Evolutionary conservation across 169 alveolate species (phyloP).

Genomic region (Eimeria acervulina): DNA sequence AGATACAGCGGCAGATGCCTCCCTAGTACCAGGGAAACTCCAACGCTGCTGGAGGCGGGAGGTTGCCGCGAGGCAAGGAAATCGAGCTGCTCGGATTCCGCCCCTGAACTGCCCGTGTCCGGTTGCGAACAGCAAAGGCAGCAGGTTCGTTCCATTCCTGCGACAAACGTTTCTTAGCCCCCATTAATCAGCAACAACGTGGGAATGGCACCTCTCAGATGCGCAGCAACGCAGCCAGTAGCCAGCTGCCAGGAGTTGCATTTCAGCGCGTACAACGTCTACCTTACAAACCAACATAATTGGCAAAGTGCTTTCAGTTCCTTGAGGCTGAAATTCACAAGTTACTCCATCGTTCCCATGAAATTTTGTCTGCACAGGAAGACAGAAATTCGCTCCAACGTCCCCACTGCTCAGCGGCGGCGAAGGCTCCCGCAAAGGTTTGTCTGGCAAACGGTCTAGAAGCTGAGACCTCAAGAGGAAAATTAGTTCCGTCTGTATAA

Average conservation of each 20-base stretch:
- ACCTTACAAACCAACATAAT: background rate
- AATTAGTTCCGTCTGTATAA: background rate
- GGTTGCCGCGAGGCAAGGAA: background rate
- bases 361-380: background rate
- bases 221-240: background rate
- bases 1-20: background rate
- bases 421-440: background rate
- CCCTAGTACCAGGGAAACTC: background rate
- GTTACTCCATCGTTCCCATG: background rate
- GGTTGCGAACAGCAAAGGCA: background rate
- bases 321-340: background rate
- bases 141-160: conserved; percentile 4
- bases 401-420: background rate
- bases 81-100: background rate
- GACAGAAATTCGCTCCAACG: background rate
- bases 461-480: background rate
- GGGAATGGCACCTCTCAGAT: background rate
- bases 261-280: background rate
- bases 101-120: background rate
- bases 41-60: background rate
- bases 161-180: background rate
- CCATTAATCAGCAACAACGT: background rate
- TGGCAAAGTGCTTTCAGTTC: background rate
- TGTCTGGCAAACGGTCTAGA: background rate
- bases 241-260: background rate